These are phyloP conservation scores for Tricholoma hemisulphureum DNA, from an alignment of 768 basidiomycete genomes.

Conservation along the genomic window DNA sequence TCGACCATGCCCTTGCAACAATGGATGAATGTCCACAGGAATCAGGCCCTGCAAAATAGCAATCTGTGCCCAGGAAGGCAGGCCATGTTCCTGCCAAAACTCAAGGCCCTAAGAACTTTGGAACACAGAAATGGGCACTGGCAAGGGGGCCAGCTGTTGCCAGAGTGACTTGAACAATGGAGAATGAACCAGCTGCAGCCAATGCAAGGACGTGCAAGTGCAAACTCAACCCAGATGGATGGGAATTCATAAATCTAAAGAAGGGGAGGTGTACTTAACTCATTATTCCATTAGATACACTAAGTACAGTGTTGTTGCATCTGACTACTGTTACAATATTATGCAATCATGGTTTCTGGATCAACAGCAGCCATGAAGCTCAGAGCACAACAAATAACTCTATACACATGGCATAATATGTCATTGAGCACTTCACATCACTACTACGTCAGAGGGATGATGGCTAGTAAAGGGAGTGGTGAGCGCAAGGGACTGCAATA, in stretches of 20 bases:
- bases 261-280: neutral
- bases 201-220: neutral
- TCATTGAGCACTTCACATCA: neutral
- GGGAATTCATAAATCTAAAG: neutral
- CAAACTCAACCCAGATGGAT: neutral
- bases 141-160: too few species aligned
- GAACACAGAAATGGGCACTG: neutral
- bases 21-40: neutral
- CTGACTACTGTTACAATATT: neutral
- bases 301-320: neutral
- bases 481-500: neutral
- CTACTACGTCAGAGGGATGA: neutral
- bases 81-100: neutral
- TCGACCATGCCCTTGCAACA: neutral
- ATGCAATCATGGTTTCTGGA: neutral
- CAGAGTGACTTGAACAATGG: neutral
- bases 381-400: neutral
- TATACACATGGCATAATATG: neutral
- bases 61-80: neutral
- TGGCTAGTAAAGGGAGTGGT: neutral
- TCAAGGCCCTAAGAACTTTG: constrained; percentile 1
- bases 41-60: neutral
- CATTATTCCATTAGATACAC: neutral
- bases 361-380: neutral
- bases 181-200: neutral